A percentile compares a stretch with the other conserved stretches of the same genome.
phyloP scores from a whole-genome alignment of 2,329 filamentous ascomycete species.

The Microdochium nivale region DNA sequence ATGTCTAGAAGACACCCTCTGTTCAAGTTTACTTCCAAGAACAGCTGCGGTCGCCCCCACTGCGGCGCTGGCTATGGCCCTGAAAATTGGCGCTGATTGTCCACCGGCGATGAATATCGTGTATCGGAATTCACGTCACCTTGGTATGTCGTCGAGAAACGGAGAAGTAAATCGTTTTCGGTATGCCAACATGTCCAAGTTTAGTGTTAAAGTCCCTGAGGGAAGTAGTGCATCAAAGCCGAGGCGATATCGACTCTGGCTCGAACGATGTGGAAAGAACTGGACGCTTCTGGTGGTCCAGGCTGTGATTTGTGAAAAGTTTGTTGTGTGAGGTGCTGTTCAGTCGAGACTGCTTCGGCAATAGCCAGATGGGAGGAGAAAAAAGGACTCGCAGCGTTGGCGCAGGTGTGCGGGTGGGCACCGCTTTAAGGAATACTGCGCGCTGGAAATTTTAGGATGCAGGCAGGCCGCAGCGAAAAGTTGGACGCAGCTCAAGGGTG shows the following conservation, averaged over 20 bases:
- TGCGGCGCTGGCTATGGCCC: constrained; percentile 7
- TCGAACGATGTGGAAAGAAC: constrained; percentile 24
- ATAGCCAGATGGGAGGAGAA: neutral
- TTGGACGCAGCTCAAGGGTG: neutral
- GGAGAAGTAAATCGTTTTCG: constrained; percentile 43
- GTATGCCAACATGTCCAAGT: constrained; percentile 48
- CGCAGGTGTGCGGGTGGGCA: neutral
- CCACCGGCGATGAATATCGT: constrained; percentile 3
- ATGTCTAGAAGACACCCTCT: constrained; percentile 21
- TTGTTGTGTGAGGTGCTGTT: neutral
- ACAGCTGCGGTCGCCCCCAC: constrained; percentile 1
- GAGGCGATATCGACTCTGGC: constrained; percentile 22
- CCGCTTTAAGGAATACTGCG: neutral
- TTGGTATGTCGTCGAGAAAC: constrained; percentile 53
- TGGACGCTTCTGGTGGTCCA: constrained; percentile 28
- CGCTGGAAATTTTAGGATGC: neutral
- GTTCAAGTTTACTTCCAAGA: constrained; percentile 8
- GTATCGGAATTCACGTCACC: constrained; percentile 40
- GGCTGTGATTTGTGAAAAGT: constrained; percentile 4
- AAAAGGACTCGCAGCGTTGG: neutral
- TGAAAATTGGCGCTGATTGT: constrained; percentile 7
- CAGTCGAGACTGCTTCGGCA: neutral
- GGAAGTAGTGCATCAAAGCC: constrained; percentile 29
- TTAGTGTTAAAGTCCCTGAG: constrained; percentile 28
- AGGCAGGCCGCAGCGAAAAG: neutral